These are phyloP conservation scores for Phytophthora agathidicida DNA, from an alignment of 352 stramenopile species.

Conservation along the genomic window DNA sequence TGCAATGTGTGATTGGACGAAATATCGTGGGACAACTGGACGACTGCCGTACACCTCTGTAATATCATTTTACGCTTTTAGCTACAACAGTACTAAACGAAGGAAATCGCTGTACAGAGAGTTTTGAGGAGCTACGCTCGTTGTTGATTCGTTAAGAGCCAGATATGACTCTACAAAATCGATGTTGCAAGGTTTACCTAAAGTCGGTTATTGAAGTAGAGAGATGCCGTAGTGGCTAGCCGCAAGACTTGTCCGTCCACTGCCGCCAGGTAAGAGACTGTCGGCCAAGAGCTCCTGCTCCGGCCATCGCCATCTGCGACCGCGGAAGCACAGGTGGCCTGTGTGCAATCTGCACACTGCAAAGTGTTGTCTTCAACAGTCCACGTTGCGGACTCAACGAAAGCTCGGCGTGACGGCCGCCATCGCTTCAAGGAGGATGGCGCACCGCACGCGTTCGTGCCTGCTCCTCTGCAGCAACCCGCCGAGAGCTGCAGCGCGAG, in stretches of 20 bases:
- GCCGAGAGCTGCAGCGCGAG: conserved; percentile 13
- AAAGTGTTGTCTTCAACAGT: not conserved
- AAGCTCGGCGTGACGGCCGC: not conserved
- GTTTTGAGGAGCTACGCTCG: not conserved
- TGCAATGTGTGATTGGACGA: conserved; percentile 1
- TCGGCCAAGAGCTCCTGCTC: conserved; percentile 3
- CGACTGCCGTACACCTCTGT: not conserved
- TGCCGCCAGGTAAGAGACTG: conserved; percentile 1
- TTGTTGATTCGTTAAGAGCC: not conserved
- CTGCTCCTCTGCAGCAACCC: conserved; percentile 23
- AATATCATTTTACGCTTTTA: too few relatives aligned
- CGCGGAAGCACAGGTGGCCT: conserved; percentile 11
- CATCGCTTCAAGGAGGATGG: conserved; percentile 3
- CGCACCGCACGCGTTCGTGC: not conserved
- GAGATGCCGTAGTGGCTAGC: conserved; percentile 5
- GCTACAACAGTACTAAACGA: too few relatives aligned
- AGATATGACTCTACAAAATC: not conserved
- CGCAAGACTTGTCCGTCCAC: too few relatives aligned
- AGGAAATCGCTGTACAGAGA: too few relatives aligned
- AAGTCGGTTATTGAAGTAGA: not conserved
- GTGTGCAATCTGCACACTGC: conserved; percentile 3
- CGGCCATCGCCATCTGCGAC: conserved; percentile 10
- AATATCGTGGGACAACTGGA: not conserved
- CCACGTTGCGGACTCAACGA: not conserved
- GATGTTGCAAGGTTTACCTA: not conserved